Percentiles rank a stretch among this genome's conserved stretches.
Conservation (phyloP, 1,284 basidiomycete species). For the Papiliotrema flavescens region DNA sequence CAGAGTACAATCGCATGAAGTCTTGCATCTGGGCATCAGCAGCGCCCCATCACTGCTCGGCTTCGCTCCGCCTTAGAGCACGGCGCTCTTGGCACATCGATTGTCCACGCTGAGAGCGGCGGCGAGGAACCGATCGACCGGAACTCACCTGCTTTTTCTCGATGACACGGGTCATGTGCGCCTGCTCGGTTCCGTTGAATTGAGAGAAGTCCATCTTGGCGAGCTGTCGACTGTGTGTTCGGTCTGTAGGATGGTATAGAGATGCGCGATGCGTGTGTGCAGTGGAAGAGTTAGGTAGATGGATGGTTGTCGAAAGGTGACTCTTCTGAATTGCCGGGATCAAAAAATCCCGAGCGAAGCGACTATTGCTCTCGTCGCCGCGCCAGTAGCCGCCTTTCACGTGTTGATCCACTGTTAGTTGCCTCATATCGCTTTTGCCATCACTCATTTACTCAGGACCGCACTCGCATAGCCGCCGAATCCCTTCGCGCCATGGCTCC, state of each 20-base stretch:
- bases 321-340: not conserved
- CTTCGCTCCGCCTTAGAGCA: not conserved
- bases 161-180: constrained; percentile 79
- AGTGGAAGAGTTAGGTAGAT: not conserved
- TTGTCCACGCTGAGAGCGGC: not conserved
- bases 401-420: not conserved
- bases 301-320: not conserved
- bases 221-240: not conserved
- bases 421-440: too few relatives aligned
- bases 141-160: constrained; percentile 82
- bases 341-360: not conserved
- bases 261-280: not conserved
- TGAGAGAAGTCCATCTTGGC: constrained; percentile 72
- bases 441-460: not conserved
- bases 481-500: not conserved
- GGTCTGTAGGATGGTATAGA: not conserved
- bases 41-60: not conserved
- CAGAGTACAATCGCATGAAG: constrained; percentile 94
- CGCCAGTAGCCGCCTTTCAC: not conserved
- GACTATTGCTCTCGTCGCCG: too few relatives aligned
- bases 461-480: not conserved
- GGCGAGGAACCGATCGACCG: not conserved
- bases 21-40: constrained; percentile 79
- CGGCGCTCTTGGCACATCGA: not conserved
- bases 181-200: constrained; percentile 80